Conservation (phyloP, 352 stramenopile species). For the Pseudoperonospora humuli region DNA sequence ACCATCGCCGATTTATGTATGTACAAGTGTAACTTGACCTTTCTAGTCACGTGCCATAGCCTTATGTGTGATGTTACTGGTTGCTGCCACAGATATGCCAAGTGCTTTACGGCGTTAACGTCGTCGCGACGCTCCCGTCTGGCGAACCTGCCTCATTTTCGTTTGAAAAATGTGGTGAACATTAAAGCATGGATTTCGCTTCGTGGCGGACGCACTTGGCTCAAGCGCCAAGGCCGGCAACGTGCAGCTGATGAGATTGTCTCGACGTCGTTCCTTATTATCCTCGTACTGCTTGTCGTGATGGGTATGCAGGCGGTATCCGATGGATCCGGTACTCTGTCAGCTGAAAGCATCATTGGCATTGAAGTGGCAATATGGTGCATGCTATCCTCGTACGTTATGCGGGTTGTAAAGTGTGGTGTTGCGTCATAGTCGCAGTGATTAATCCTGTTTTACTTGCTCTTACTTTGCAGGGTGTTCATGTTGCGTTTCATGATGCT, state of each 20-base stretch:
- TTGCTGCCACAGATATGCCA: conserved; percentile 53
- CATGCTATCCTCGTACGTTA: conserved; percentile 60
- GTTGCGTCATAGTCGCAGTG: conserved; percentile 1
- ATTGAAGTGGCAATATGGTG: conserved; percentile 86
- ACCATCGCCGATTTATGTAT: conserved; percentile 81
- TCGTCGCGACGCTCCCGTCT: conserved; percentile 74
- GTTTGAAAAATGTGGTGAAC: conserved; percentile 87
- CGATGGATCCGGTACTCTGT: conserved; percentile 40
- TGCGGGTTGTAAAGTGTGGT: background rate
- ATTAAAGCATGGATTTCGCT: conserved; percentile 89
- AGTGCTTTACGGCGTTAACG: conserved; percentile 86
- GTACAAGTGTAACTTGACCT: conserved; percentile 7
- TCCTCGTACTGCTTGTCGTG: conserved; percentile 74
- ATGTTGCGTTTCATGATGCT: conserved; percentile 89
- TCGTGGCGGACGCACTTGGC: conserved; percentile 76
- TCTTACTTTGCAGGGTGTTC: conserved; percentile 49
- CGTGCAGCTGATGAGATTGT: conserved; percentile 84
- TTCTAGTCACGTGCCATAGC: background rate
- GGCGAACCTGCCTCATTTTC: conserved; percentile 83
- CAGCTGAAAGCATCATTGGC: conserved; percentile 59
- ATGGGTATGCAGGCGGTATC: conserved; percentile 82
- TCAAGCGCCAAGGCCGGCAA: conserved; percentile 81
- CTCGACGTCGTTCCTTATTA: conserved; percentile 84
- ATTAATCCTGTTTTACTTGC: background rate
- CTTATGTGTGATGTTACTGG: conserved; percentile 5